phyloP scores from a whole-genome alignment of 352 stramenopile genomes.

The Phytopythium vexans region DNA sequence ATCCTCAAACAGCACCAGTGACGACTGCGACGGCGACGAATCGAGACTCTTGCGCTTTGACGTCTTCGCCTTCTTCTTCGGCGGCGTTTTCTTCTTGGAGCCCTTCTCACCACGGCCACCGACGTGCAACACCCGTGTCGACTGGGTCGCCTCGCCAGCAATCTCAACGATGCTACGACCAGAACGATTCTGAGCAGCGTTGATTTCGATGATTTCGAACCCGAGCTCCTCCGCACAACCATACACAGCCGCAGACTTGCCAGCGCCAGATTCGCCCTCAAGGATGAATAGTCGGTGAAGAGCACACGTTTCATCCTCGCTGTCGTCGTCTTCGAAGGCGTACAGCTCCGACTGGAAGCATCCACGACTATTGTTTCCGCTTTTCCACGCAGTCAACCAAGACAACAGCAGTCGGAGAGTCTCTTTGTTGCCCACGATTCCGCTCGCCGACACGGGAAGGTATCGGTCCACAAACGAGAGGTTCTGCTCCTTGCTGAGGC shows the following conservation, averaged over 20 bases:
- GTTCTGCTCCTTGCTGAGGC: slow-evolving; percentile 42
- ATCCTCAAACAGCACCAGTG: slow-evolving; percentile 84
- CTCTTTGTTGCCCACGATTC: slow-evolving; percentile 69
- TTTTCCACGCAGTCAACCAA: slow-evolving; percentile 79
- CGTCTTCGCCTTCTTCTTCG: slow-evolving; percentile 41
- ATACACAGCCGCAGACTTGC: slow-evolving; percentile 80
- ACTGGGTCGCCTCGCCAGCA: slow-evolving; percentile 82
- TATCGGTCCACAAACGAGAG: slow-evolving; percentile 70
- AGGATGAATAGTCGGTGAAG: slow-evolving; percentile 72
- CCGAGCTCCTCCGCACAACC: slow-evolving; percentile 77
- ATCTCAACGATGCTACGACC: slow-evolving; percentile 72
- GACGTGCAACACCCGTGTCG: slow-evolving; percentile 64
- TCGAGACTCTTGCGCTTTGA: slow-evolving; percentile 35
- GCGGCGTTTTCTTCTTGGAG: slow-evolving; percentile 30
- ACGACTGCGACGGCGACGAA: slow-evolving; percentile 42
- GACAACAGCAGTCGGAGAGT: slow-evolving; percentile 57
- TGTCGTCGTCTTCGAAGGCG: slow-evolving; percentile 58
- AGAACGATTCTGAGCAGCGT: slow-evolving; percentile 69
- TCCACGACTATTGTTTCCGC: slow-evolving; percentile 37
- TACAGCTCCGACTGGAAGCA: slow-evolving; percentile 66
- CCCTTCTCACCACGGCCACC: slow-evolving; percentile 35
- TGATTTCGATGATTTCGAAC: slow-evolving; percentile 86
- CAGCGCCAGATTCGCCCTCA: slow-evolving; percentile 62
- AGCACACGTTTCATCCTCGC: slow-evolving; percentile 48
- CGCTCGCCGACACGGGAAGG: slow-evolving; percentile 43